These are phyloP conservation scores for Ogataea chonburiensis DNA, from an alignment of 805 yeast genomes.

Conservation along the genomic window DNA sequence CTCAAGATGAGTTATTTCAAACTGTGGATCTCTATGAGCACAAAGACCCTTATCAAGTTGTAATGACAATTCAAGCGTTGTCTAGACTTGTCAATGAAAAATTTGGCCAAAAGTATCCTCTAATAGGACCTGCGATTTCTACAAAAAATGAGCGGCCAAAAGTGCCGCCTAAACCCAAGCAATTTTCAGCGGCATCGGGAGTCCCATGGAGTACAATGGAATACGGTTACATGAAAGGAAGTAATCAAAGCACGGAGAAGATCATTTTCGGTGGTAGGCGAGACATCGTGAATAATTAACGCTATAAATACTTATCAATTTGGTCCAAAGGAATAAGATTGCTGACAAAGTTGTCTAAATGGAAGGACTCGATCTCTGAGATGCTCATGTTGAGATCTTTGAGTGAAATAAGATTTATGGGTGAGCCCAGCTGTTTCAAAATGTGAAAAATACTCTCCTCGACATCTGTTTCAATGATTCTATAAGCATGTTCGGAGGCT, in stretches of 20 bases:
- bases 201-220: constrained; percentile 55
- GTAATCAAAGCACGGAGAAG: constrained; percentile 51
- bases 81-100: constrained; percentile 64
- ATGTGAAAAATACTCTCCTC: constrained; percentile 52
- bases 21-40: constrained; percentile 73
- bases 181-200: constrained; percentile 37
- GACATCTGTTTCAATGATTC: constrained; percentile 47
- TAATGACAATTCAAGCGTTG: constrained; percentile 70
- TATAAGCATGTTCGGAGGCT: constrained; percentile 28
- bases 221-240: constrained; percentile 60
- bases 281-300: constrained; percentile 36
- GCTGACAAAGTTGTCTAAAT: constrained; percentile 27
- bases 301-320: constrained; percentile 1
- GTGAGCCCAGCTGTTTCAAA: constrained; percentile 45
- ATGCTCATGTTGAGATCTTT: constrained; percentile 19
- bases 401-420: constrained; percentile 26
- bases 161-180: constrained; percentile 55
- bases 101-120: constrained; percentile 45
- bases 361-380: constrained; percentile 21
- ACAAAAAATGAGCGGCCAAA: constrained; percentile 47
- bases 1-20: constrained; percentile 79
- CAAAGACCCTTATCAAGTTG: constrained; percentile 74
- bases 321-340: constrained; percentile 22
- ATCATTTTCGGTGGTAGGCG: constrained; percentile 54
- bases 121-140: constrained; percentile 58